Base-by-base conservation (phyloP, 495 filamentous ascomycete genomes). In the Pseudotulostoma volvatum region DNA sequence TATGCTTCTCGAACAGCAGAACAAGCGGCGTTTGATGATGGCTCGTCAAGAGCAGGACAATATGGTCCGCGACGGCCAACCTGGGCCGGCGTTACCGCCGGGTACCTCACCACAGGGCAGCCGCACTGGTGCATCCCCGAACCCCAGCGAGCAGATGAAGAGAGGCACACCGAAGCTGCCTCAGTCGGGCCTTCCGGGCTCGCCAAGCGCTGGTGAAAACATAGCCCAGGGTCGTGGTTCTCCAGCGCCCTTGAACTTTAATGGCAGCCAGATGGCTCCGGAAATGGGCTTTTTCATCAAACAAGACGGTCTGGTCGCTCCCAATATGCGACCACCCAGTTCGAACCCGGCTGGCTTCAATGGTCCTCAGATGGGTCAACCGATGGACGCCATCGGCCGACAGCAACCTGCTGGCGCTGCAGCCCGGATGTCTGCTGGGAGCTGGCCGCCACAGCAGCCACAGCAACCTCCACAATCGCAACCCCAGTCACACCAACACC, bases 1-100 rank as follows among this genome's bases (percentile, higher is more conserved):
- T 53, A 95, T 96, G 90, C 58, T 97, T 39, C 76, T 97, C 31
- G 90, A 97, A 58, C 90, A 97, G 61, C 90, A 97, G 57, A 97
- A 96, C 50, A 97, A 96, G 71, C 90, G 88, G 52, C 70, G 90
- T 16, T 64, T 97, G 50, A 79, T 95, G 71, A 92, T 94, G 87
- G 90, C 90, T 41, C 78, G 90, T 32, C 84, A 93, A 59, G 90
- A 96, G 57, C 88, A 95, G 61, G 86, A 95, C 47, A 81, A 62
- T 45, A 76, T 81, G 57, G 62, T 66, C 31, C 69, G 75, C 18
- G 76, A 76, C 40, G 73, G 73, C 41, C 67, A 71, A 41, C 71
- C 70, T 37, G 78, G 73, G 42, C 64, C 55, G 37, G 61, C 40
- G 37, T 64, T 73, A 44, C 63, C 70, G 8, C 64, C 77, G 48